Evolutionary conservation across 352 stramenopile genomes (phyloP).

Genomic region (Globisporangium mamillatum): DNA sequence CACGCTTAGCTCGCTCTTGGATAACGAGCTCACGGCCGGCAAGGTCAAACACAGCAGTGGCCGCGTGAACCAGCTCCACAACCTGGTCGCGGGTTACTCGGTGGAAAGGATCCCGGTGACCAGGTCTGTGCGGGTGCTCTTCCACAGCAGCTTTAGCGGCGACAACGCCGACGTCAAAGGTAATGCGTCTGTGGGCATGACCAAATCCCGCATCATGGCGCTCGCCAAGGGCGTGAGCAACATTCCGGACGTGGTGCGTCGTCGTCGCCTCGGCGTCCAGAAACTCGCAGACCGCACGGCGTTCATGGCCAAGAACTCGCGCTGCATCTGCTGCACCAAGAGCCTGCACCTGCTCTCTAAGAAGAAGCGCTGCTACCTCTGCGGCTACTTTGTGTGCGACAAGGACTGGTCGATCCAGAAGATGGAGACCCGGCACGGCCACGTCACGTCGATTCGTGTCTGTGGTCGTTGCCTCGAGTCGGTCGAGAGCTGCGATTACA

Average conservation of each 20-base stretch:
- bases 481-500: conserved; percentile 53
- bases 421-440: conserved; percentile 23
- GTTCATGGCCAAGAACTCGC: no score
- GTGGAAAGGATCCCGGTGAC: conserved; percentile 33
- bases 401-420: conserved; percentile 33
- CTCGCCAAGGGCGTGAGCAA: conserved; percentile 34
- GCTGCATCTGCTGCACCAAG: no score
- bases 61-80: conserved; percentile 33
- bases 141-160: conserved; percentile 27
- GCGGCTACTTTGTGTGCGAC: conserved; percentile 38
- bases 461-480: conserved; percentile 51
- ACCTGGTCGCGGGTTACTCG: conserved; percentile 29
- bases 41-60: conserved; percentile 35
- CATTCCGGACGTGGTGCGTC: conserved; percentile 45
- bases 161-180: conserved; percentile 13
- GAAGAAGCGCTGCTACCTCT: conserved; percentile 38
- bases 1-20: conserved; percentile 31
- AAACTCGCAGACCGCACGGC: no score
- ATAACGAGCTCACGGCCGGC: conserved; percentile 26
- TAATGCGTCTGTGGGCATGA: conserved; percentile 13
- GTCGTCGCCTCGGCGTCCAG: conserved; percentile 60
- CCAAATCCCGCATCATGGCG: conserved; percentile 34
- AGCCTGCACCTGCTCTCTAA: conserved; percentile 29
- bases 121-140: conserved; percentile 38
- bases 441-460: conserved; percentile 36